Percentiles rank a stretch among this genome's conserved stretches.
Evolutionary conservation across 495 filamentous ascomycete genomes (phyloP).

Genomic region (Xylaria intraflava): DNA sequence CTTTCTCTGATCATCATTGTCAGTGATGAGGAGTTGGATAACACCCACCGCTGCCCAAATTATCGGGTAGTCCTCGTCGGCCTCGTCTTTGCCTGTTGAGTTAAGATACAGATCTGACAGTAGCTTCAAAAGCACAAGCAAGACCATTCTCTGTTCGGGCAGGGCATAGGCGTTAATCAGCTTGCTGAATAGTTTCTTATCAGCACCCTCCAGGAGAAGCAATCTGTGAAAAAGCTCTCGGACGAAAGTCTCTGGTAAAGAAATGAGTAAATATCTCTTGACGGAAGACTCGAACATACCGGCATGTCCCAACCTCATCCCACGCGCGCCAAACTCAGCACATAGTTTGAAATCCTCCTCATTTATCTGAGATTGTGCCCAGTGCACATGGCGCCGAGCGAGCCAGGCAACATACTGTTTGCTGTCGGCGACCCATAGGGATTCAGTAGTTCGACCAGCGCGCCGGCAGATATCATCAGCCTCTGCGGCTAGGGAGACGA

Average conservation of each 20-base stretch:
- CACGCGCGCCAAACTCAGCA: slow-evolving; percentile 56
- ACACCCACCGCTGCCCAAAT: slow-evolving; percentile 46
- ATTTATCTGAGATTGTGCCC: slow-evolving; percentile 33
- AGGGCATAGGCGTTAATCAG: slow-evolving; percentile 45
- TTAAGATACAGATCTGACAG: slow-evolving; percentile 51
- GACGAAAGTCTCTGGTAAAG: slow-evolving; percentile 47
- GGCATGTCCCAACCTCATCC: slow-evolving; percentile 65
- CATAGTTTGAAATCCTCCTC: slow-evolving; percentile 47
- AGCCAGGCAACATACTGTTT: slow-evolving; percentile 66
- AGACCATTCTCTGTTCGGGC: slow-evolving; percentile 52
- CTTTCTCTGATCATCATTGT: slow-evolving; percentile 33
- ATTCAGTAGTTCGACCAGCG: slow-evolving; percentile 26
- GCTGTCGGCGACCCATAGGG: slow-evolving; percentile 61
- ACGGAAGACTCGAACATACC: slow-evolving; percentile 42
- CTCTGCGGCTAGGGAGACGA: slow-evolving; percentile 69
- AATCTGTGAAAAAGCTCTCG: slow-evolving; percentile 43
- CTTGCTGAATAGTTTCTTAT: slow-evolving; percentile 26
- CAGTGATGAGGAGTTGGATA: slow-evolving; percentile 32
- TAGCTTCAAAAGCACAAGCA: slow-evolving; percentile 53
- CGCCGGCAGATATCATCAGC: slow-evolving; percentile 49
- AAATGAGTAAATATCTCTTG: slow-evolving; percentile 10
- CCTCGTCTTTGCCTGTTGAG: slow-evolving; percentile 21
- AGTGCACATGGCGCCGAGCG: slow-evolving; percentile 54
- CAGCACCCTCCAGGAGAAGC: slow-evolving; percentile 33
- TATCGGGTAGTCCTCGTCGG: slow-evolving; percentile 23